Base-by-base conservation (phyloP, 2,329 filamentous ascomycete genomes). In the Berkeleyomyces basicola region DNA sequence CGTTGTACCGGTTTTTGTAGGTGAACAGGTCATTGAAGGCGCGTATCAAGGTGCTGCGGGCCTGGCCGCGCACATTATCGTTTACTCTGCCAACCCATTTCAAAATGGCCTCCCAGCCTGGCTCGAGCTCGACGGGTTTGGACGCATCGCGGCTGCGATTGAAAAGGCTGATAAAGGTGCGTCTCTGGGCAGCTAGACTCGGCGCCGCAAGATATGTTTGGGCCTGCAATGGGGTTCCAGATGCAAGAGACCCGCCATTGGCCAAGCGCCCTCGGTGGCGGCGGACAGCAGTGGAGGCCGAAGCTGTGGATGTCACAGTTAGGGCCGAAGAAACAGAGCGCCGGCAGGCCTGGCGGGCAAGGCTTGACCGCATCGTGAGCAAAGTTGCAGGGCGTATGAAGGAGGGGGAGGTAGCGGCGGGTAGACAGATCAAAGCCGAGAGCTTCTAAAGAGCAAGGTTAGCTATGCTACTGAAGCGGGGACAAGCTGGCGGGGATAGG, bases 101-200 rank as follows among this genome's bases (percentile, higher is more conserved):
- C 68, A 87, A 80, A 74, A 96, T 82, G 14, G 79, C 80, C 66
- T 83, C 82, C 69, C 90, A 81, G 61, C 90, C 90, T 0, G 82
- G 86, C 68, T 84, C 87, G 65, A 84, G 75, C 68, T 84, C 79
- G 59, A 63, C 49, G 10, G 40, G 46, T 36, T 62, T 58, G 3
- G 61, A 37, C 10, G 57, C 36, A 14, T 16, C 44, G 4, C 36
- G 31, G 23, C 31, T 43, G 36, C 57, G 55, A 31, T 51, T 58
- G 11, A 62, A 58, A 10, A 63, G 59, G 40, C 47, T 58, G n/a
- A 65, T 59, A 23, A 60, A 61, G 16, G 39, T 37, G 7, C 57
- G 57, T 37, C 36, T 43, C 47, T 65, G 63, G 7, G 49, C 36
- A 2, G 47, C 37, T 40, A 49, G 37, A 37, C 23, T 9, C 23